Evolutionary conservation across 2,329 filamentous ascomycete genomes (phyloP), one percentile per base, ranked within the genome.

Genomic region (Trichophyton mentagrophytes): DNA sequence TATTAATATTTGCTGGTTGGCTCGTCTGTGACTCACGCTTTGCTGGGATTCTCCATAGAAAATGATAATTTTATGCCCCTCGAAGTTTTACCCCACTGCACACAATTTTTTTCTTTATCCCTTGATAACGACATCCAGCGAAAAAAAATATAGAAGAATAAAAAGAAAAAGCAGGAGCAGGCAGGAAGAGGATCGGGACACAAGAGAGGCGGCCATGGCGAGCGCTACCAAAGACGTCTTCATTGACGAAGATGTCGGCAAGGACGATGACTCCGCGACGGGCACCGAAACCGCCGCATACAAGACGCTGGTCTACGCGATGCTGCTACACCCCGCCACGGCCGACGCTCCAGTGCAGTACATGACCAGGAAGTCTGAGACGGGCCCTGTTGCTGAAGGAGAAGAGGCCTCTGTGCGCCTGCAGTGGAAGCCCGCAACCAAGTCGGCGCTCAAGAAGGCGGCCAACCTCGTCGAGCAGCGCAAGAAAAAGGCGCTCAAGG

Each of bases 401-500:
- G 85, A 84, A 64, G 88, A 89, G 68, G 80, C 81, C 65, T 78
- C 80, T 60, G 80, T 80, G 60, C 81, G 83, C 65, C 74, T 86
- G 65, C 81, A 84, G 67, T 96, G 87, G 87, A 92, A 91, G 77
- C 85, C 87, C 60, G 87, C 85, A 20, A 86, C 88, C 63, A 95
- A 93, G 78, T 88, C 87, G 63, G 89, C 89, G 22, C 74, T 90
- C 71, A 96, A 95, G 80, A 95, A 95, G 77, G 88, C 87, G 3
- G 83, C 84, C 77, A 85, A 85, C 72, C 84, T 85, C 65, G 84
- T 84, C 65, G 88, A 90, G 66, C 80, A 81, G 65, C 84, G 89
- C 74, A 88, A 89, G 82, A 91, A 90, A 81, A 95, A 95, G 80
- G 81, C 87, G 51, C 83, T 83, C 67, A 90, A 90, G 76, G 87